These are phyloP conservation scores for Actinomucor elegans DNA, from an alignment of 371 early-diverging fungal genomes.

Conservation along the genomic window DNA sequence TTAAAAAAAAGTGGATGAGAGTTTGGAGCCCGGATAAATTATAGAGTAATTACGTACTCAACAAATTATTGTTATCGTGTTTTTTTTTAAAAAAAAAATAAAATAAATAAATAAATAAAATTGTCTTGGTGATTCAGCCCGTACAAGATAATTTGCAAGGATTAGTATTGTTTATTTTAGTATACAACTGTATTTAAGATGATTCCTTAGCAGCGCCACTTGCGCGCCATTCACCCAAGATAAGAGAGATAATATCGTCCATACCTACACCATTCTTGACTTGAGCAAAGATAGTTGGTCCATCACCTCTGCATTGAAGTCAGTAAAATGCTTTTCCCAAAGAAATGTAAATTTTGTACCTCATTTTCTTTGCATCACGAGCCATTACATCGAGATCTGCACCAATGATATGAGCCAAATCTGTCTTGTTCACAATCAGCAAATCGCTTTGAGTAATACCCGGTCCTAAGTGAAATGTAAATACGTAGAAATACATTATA, in stretches of 20 bases:
- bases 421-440: constrained; percentile 93
- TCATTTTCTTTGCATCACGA: constrained; percentile 88
- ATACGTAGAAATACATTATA: neutral
- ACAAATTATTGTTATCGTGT: too few species aligned
- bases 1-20: too few species aligned
- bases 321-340: too few species aligned
- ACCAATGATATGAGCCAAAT: constrained; percentile 85
- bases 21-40: too few species aligned
- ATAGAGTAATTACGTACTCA: too few species aligned
- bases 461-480: constrained; percentile 53
- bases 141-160: too few species aligned
- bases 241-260: constrained; percentile 76
- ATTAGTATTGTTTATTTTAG: too few species aligned
- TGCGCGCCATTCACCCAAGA: constrained; percentile 75
- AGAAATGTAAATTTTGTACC: constrained; percentile 30
- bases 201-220: constrained; percentile 53
- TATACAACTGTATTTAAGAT: too few species aligned
- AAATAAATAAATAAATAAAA: too few species aligned
- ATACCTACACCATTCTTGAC: constrained; percentile 88
- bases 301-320: constrained; percentile 51
- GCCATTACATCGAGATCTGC: constrained; percentile 91
- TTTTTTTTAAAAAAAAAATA: too few species aligned
- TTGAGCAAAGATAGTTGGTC: constrained; percentile 83
- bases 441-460: constrained; percentile 95
- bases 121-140: too few species aligned